Percentiles rank a stretch among this genome's conserved stretches.
These are phyloP conservation scores for Zygotorulaspora florentina DNA, from an alignment of 805 yeast genomes.

Conservation along the genomic window DNA sequence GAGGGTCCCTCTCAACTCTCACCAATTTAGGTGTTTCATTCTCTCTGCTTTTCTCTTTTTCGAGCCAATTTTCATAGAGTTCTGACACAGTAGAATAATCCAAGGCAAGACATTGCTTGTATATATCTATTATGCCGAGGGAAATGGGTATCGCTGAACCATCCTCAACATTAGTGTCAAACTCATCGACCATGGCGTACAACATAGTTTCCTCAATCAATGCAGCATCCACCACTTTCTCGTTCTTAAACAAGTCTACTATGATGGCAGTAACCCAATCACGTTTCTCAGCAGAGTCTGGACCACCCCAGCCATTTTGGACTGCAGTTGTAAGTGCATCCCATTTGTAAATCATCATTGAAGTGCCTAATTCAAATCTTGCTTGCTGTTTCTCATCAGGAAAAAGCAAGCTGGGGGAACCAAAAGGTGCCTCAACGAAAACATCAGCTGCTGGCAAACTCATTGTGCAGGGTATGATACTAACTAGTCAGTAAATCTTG, in stretches of 20 bases:
- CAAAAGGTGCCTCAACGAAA: constrained; percentile 50
- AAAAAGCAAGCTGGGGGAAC: constrained; percentile 39
- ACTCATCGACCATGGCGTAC: constrained; percentile 93
- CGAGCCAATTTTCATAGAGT: constrained; percentile 55
- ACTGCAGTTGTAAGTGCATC: constrained; percentile 85
- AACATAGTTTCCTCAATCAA: constrained; percentile 80
- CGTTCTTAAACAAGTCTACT: constrained; percentile 66
- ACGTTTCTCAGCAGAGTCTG: constrained; percentile 82
- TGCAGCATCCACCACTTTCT: constrained; percentile 64
- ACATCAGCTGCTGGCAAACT: constrained; percentile 33
- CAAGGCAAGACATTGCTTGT: constrained; percentile 55
- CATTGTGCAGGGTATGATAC: constrained; percentile 3
- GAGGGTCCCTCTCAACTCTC: constrained; percentile 53
- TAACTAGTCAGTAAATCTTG: too few relatives aligned
- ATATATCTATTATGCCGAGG: constrained; percentile 56
- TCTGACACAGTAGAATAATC: constrained; percentile 55
- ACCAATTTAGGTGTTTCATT: constrained; percentile 19
- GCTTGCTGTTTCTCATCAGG: constrained; percentile 67
- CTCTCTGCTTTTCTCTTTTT: constrained; percentile 43
- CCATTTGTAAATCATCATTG: constrained; percentile 90
- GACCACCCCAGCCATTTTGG: constrained; percentile 93
- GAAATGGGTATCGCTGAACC: constrained; percentile 80
- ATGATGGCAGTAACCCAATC: constrained; percentile 90
- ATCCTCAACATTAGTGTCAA: constrained; percentile 83
- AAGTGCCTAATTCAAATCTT: constrained; percentile 86